Conservation (phyloP, 352 stramenopile species). For the Phytopythium boreale region DNA sequence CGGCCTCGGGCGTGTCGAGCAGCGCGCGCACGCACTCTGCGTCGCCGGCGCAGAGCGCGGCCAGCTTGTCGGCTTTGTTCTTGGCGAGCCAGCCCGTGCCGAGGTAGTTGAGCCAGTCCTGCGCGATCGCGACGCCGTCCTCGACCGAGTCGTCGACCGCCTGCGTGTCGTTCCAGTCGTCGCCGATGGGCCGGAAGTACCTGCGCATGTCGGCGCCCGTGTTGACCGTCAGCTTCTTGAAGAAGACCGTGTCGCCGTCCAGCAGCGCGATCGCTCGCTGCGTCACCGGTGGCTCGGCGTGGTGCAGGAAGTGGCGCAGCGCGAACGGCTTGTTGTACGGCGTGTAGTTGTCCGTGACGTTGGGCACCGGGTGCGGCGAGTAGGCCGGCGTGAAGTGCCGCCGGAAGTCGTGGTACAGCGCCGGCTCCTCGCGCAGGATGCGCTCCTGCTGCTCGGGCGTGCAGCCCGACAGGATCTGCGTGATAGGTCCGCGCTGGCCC, state of each 20-base stretch:
- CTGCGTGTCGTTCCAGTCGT: conserved; percentile 21
- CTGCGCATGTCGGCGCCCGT: conserved; percentile 33
- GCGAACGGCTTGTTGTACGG: conserved; percentile 59
- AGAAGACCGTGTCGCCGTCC: conserved; percentile 42
- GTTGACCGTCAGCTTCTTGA: conserved; percentile 39
- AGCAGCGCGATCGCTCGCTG: conserved; percentile 37
- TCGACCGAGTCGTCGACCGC: conserved; percentile 39
- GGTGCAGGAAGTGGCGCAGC: conserved; percentile 45
- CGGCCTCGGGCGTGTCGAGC: conserved; percentile 24
- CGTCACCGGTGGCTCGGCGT: conserved; percentile 36
- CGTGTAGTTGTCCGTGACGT: conserved; percentile 40
- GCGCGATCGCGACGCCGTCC: conserved; percentile 39
- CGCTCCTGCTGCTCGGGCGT: conserved; percentile 20
- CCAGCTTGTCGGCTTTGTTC: conserved; percentile 20
- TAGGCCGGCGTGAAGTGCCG: conserved; percentile 50
- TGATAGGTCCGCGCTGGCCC: conserved; percentile 42
- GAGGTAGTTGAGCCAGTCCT: conserved; percentile 49
- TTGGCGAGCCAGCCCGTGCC: conserved; percentile 32
- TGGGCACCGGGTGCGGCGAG: conserved; percentile 30
- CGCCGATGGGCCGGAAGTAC: conserved; percentile 25
- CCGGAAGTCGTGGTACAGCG: conserved; percentile 53
- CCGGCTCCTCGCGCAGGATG: conserved; percentile 27
- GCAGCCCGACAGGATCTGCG: conserved; percentile 50
- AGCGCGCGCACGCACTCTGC: conserved; percentile 18
- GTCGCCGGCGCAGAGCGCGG: conserved; percentile 26